phyloP scores from a whole-genome alignment of 2,329 filamentous ascomycete species.

The Exophiala calicioides region DNA sequence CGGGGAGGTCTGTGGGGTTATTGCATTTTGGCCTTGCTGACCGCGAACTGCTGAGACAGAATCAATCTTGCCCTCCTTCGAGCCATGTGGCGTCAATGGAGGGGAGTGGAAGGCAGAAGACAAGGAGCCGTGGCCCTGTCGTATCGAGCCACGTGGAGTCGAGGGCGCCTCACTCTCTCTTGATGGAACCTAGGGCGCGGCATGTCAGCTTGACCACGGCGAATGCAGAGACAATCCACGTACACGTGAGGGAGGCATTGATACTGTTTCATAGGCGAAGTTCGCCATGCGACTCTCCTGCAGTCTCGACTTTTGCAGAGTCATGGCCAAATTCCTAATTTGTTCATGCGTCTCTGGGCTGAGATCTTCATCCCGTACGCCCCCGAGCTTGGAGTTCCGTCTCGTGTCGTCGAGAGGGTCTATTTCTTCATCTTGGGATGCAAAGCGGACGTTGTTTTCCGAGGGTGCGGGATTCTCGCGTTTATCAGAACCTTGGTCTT shows the following conservation, averaged over 20 bases:
- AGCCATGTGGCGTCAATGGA: slow-evolving; percentile 83
- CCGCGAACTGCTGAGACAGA: slow-evolving; percentile 37
- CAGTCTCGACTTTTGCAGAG: slow-evolving; percentile 71
- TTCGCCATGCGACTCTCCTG: slow-evolving; percentile 83
- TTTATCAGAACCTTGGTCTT: slow-evolving; percentile 16
- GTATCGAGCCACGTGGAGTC: slow-evolving; percentile 57
- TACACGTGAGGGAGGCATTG: slow-evolving; percentile 64
- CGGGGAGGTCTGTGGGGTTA: slow-evolving; percentile 58
- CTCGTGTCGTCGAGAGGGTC: slow-evolving; percentile 43
- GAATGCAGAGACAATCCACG: slow-evolving; percentile 27
- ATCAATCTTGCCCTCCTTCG: slow-evolving; percentile 53
- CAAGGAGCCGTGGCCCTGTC: slow-evolving; percentile 60
- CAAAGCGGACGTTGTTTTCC: slow-evolving; percentile 66
- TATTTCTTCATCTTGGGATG: slow-evolving; percentile 70
- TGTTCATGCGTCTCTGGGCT: slow-evolving; percentile 58
- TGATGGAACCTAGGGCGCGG: slow-evolving; percentile 40
- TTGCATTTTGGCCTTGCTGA: slow-evolving; percentile 37
- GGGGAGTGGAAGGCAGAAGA: slow-evolving; percentile 77
- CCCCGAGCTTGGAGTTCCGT: slow-evolving; percentile 22
- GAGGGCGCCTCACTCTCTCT: slow-evolving; percentile 63
- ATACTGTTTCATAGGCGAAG: slow-evolving; percentile 88
- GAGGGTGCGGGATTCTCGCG: slow-evolving; percentile 17
- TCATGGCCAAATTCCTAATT: slow-evolving; percentile 69
- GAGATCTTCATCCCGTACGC: slow-evolving; percentile 32
- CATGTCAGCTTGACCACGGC: too few relatives aligned